phyloP scores from a whole-genome alignment of 805 yeast species.

The Candida nitratophila region DNA sequence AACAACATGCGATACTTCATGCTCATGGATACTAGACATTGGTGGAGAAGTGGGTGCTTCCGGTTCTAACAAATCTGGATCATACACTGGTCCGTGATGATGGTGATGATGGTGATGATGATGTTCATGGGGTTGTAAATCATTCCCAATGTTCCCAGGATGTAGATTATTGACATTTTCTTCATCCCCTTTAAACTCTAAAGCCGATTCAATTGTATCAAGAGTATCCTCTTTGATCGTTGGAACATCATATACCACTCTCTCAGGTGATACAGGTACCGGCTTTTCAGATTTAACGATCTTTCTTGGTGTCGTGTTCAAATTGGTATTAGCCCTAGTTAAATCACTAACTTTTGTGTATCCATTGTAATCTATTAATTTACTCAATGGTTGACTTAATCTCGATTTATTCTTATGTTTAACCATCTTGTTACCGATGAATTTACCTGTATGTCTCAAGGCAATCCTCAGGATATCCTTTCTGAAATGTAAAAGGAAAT shows the following conservation, averaged over 20 bases:
- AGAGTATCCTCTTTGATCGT: neutral
- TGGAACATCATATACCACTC: neutral
- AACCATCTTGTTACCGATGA: constrained; percentile 66
- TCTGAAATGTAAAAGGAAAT: constrained; percentile 54
- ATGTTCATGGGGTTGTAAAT: neutral
- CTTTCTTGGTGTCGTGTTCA: neutral
- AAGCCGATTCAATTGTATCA: neutral
- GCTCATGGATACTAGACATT: neutral
- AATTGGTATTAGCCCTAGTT: constrained; percentile 5
- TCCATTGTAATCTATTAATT: constrained; percentile 31
- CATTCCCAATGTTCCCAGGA: neutral
- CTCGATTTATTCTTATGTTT: constrained; percentile 7
- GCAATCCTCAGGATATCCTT: constrained; percentile 51
- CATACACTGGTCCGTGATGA: neutral
- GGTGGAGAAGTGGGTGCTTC: neutral
- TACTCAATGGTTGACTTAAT: constrained; percentile 28
- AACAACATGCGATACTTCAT: neutral
- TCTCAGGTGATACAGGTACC: neutral
- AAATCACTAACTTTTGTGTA: constrained; percentile 33
- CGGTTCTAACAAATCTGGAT: constrained; percentile 2
- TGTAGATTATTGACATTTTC: neutral
- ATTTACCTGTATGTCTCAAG: constrained; percentile 63
- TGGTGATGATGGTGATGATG: constrained; percentile 1
- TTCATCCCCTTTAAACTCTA: neutral
- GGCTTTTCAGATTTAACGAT: neutral